Conservation (phyloP, 31 red algal genomes). For the Asparagopsis taxiformis region DNA sequence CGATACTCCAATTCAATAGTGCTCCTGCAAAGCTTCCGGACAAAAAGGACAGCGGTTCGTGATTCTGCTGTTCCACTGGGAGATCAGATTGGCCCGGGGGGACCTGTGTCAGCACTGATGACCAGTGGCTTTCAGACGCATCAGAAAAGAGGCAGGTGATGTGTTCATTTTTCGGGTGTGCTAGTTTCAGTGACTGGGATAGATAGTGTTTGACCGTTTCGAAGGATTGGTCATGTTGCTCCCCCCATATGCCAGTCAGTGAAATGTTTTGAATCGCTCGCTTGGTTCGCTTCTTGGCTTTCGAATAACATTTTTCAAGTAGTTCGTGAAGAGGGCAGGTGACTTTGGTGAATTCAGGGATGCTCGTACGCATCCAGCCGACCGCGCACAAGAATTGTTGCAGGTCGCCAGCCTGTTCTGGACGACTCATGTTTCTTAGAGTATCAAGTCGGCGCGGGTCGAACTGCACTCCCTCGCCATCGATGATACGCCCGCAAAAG, state of each 20-base stretch:
- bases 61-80: neutral
- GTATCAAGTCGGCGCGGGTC: conserved; percentile 5
- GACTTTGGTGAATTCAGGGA: conserved; percentile 13
- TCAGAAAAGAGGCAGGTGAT: conserved; percentile 21
- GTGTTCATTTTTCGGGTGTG: neutral
- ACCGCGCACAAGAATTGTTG: conserved; percentile 17
- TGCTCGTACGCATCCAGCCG: conserved; percentile 7
- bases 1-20: neutral
- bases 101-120: conserved; percentile 7
- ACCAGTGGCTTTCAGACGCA: conserved; percentile 20
- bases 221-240: conserved; percentile 16
- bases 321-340: neutral
- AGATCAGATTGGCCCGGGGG: neutral
- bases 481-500: conserved; percentile 7
- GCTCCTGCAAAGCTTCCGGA: conserved; percentile 20
- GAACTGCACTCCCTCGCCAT: conserved; percentile 1
- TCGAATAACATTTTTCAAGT: neutral
- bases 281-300: conserved; percentile 7
- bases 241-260: conserved; percentile 19
- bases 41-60: conserved; percentile 24
- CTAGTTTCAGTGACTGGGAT: neutral
- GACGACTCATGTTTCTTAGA: neutral
- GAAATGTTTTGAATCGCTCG: conserved; percentile 6
- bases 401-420: conserved; percentile 6
- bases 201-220: conserved; percentile 16